phyloP scores from a whole-genome alignment of 169 alveolate species.

The Theileria parva region DNA sequence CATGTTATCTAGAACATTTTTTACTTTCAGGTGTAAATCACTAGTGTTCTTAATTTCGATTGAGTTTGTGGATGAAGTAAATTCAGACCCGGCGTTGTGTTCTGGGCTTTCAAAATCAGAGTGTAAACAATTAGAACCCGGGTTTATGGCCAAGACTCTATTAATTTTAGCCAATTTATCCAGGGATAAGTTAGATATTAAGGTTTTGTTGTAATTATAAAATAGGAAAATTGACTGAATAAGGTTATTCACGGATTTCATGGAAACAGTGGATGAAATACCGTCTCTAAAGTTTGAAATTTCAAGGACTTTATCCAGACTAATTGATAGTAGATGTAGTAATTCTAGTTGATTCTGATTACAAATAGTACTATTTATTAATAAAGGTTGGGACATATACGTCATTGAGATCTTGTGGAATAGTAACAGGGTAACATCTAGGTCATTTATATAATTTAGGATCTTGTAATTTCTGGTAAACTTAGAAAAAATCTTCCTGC shows the following conservation, averaged over 20 bases:
- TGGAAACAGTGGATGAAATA: not conserved
- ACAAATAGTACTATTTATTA: too few relatives aligned
- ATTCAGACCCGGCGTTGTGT: not conserved
- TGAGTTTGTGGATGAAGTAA: not conserved
- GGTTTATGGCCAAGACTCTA: not conserved
- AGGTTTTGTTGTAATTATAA: not conserved
- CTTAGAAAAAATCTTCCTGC: not conserved
- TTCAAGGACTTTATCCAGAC: conserved; percentile 1
- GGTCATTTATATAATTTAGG: conserved; percentile 3
- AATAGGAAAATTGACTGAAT: not conserved
- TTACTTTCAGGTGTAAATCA: not conserved
- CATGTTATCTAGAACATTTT: not conserved
- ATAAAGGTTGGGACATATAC: conserved; percentile 27
- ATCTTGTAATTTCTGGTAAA: not conserved
- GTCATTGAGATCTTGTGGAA: conserved; percentile 28
- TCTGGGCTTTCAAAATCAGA: not conserved
- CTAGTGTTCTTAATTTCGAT: conserved; percentile 5
- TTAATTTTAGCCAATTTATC: not conserved
- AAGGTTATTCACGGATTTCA: conserved; percentile 1
- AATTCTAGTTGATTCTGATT: conserved; percentile 12
- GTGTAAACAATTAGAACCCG: not conserved
- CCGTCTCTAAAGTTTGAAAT: not conserved
- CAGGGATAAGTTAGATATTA: not conserved
- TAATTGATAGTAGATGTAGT: conserved; percentile 6
- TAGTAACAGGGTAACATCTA: conserved; percentile 45